A percentile compares a stretch with the other conserved stretches of the same genome.
Conservation (phyloP, 257 asterid genomes). For the Plantago ovata region DNA sequence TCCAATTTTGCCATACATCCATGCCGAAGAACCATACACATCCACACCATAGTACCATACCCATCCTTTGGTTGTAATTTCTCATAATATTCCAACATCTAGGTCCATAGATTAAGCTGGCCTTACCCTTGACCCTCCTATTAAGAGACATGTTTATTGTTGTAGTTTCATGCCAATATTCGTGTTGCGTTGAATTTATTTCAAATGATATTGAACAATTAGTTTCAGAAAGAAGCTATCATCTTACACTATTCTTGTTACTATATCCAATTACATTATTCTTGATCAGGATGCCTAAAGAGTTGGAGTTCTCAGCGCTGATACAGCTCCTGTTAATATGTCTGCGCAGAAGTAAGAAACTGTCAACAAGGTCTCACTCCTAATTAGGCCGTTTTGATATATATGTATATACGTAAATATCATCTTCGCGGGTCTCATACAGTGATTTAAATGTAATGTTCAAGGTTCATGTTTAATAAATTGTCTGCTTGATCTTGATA, state of each 20-base stretch:
- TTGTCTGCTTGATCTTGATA: neutral
- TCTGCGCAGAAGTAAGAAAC: neutral
- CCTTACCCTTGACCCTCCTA: neutral
- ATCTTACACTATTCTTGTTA: neutral
- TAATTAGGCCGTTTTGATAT: neutral
- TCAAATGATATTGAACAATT: neutral
- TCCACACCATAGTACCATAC: no score
- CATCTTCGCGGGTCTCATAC: neutral
- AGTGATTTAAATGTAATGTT: slow-evolving; percentile 6
- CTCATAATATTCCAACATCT: neutral
- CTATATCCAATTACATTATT: neutral
- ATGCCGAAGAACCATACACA: no score
- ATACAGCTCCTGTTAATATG: neutral
- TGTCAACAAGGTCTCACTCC: neutral
- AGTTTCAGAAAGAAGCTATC: neutral
- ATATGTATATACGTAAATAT: neutral
- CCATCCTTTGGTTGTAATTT: no score
- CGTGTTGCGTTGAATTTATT: neutral
- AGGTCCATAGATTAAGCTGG: neutral
- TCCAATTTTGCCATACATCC: no score
- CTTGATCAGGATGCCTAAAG: slow-evolving; percentile 32
- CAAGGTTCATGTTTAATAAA: neutral
- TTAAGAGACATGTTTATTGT: neutral
- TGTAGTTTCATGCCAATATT: neutral
- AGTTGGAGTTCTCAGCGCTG: neutral